A percentile compares a stretch with the other conserved stretches of the same genome.
These are phyloP conservation scores for Boletus tomentosulus DNA, from an alignment of 768 basidiomycete genomes.

Conservation along the genomic window DNA sequence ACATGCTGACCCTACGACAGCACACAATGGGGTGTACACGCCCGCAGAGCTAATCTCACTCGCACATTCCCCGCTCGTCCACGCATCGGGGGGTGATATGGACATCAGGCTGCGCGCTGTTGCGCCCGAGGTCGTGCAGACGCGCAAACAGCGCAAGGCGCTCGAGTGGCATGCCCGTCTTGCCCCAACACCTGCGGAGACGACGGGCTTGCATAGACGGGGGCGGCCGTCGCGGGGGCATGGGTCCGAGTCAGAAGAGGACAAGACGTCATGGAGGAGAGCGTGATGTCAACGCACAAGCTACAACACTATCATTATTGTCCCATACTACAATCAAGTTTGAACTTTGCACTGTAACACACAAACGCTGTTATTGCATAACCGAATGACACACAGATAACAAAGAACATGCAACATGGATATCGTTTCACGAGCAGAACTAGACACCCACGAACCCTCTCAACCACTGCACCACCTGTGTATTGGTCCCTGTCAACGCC, in stretches of 20 bases:
- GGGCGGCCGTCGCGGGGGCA: background rate
- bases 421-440: background rate
- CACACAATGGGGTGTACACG: slow-evolving; percentile 17
- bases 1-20: too few species aligned
- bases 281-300: background rate
- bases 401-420: background rate
- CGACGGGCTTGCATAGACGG: background rate
- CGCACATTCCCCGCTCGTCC: slow-evolving; percentile 19
- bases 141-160: slow-evolving; percentile 25
- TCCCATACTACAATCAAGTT: background rate
- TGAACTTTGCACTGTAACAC: background rate
- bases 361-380: background rate
- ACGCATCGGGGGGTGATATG: slow-evolving; percentile 1
- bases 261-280: slow-evolving; percentile 17
- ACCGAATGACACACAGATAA: background rate
- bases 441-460: slow-evolving; percentile 15
- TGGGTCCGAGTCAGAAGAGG: slow-evolving; percentile 17
- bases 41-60: slow-evolving; percentile 24
- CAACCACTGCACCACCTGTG: slow-evolving; percentile 1
- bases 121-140: slow-evolving; percentile 28
- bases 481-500: slow-evolving; percentile 1
- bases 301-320: background rate
- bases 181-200: background rate
- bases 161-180: slow-evolving; percentile 17
- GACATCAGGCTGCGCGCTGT: slow-evolving; percentile 8